These are phyloP conservation scores for Quercus dentata DNA, from an alignment of 306 rosid species.

Conservation along the genomic window DNA sequence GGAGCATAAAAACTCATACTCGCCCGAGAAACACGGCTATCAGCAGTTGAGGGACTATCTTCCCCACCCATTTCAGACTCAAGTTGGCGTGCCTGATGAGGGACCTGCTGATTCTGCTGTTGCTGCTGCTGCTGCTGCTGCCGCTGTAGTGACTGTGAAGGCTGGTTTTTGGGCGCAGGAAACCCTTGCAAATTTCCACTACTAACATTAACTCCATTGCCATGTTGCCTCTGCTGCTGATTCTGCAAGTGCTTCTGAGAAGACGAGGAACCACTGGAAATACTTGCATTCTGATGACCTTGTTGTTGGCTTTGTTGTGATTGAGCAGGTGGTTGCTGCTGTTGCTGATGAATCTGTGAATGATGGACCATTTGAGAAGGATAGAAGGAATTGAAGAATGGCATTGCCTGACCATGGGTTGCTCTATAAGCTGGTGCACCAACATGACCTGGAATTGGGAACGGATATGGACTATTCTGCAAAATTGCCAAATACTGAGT, in stretches of 20 bases:
- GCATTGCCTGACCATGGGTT: conserved; percentile 70
- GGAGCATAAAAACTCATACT: conserved; percentile 71
- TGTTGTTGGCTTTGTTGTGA: conserved; percentile 74
- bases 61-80: conserved; percentile 81
- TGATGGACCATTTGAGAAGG: conserved; percentile 83
- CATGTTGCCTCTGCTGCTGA: conserved; percentile 73
- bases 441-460: conserved; percentile 83
- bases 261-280: conserved; percentile 68
- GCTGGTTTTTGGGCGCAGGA: conserved; percentile 60
- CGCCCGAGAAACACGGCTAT: conserved; percentile 58
- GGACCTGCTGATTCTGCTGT: conserved; percentile 47
- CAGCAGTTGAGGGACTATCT: conserved; percentile 88
- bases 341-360: conserved; percentile 68
- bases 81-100: conserved; percentile 61
- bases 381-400: conserved; percentile 79
- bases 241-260: conserved; percentile 87
- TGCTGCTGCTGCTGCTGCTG: conserved; percentile 49
- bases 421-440: conserved; percentile 90
- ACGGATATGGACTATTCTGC: conserved; percentile 83
- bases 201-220: conserved; percentile 38
- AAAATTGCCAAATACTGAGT: conserved; percentile 85
- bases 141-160: conserved; percentile 49
- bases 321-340: conserved; percentile 53
- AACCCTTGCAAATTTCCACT: conserved; percentile 71
- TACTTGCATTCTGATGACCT: conserved; percentile 62